Evolutionary conservation across 164 flowering plant species (phyloP).

Genomic region (Cinnamomum chago): DNA sequence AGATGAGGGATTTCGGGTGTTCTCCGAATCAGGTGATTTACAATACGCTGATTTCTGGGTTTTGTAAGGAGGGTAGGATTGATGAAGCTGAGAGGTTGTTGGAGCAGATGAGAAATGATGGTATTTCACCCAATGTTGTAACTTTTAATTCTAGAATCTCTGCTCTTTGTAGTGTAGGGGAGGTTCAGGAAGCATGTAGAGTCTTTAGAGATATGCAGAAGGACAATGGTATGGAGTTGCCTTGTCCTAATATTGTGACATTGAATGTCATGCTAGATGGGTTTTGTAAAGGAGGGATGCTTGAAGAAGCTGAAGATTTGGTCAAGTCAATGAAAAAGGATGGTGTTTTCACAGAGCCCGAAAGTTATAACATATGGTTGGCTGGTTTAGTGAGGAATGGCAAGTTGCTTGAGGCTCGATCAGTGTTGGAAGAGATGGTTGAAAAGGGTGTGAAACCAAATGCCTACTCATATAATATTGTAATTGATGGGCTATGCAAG

Average conservation of each 20-base stretch:
- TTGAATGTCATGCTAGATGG: constrained; percentile 75
- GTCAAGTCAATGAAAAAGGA: constrained; percentile 54
- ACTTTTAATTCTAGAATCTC: constrained; percentile 91
- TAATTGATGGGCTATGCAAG: constrained; percentile 81
- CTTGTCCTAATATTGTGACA: constrained; percentile 64
- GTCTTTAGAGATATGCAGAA: constrained; percentile 84
- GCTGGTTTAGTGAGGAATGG: constrained; percentile 67
- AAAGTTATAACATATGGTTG: constrained; percentile 81
- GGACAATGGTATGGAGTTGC: constrained; percentile 60
- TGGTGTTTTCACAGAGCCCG: constrained; percentile 32
- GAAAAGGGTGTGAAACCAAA: constrained; percentile 53
- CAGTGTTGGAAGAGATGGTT: constrained; percentile 64
- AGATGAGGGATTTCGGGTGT: constrained; percentile 44
- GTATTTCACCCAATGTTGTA: constrained; percentile 69
- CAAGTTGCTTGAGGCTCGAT: constrained; percentile 54
- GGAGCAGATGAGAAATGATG: constrained; percentile 65
- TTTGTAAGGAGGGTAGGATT: constrained; percentile 65
- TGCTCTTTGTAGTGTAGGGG: constrained; percentile 68
- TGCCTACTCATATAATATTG: constrained; percentile 61
- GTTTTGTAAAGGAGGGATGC: constrained; percentile 62
- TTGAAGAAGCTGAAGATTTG: constrained; percentile 63
- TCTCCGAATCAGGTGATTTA: constrained; percentile 58
- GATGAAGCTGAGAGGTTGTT: constrained; percentile 80
- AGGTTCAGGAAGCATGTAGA: constrained; percentile 69
- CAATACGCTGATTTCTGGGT: constrained; percentile 70